Percentiles rank a stretch among this genome's conserved stretches.
These are phyloP conservation scores for Peniophora sp. DNA, from an alignment of 1,284 basidiomycete genomes.

Conservation along the genomic window DNA sequence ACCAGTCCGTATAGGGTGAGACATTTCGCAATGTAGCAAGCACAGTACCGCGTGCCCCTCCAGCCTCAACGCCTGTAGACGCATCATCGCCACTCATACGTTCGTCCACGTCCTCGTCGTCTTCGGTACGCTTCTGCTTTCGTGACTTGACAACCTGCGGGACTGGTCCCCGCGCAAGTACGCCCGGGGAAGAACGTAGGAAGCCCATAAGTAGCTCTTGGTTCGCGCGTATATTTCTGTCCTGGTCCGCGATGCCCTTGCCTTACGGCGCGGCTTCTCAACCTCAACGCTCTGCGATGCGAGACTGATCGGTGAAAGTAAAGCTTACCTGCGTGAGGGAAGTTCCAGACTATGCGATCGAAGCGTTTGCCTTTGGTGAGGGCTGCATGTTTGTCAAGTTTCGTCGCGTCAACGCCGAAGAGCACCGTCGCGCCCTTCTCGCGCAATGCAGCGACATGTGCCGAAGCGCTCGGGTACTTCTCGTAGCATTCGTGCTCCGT, in stretches of 20 bases:
- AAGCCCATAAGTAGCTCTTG: slow-evolving; percentile 86
- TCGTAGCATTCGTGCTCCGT: slow-evolving; percentile 65
- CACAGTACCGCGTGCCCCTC: slow-evolving; percentile 51
- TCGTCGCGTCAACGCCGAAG: slow-evolving; percentile 83
- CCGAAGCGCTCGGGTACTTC: slow-evolving; percentile 80
- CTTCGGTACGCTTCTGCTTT: slow-evolving; percentile 40
- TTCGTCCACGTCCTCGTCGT: slow-evolving; percentile 35
- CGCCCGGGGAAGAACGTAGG: slow-evolving; percentile 62
- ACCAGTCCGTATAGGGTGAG: slow-evolving; percentile 87
- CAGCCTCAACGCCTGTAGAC: slow-evolving; percentile 16
- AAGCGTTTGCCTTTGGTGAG: slow-evolving; percentile 50
- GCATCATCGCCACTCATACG: slow-evolving; percentile 13
- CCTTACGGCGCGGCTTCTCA: slow-evolving; percentile 36
- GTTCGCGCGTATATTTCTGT: slow-evolving; percentile 89
- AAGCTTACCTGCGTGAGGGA: slow-evolving; percentile 87
- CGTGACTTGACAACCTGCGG: slow-evolving; percentile 33
- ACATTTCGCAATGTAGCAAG: slow-evolving; percentile 86
- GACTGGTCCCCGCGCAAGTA: slow-evolving; percentile 54
- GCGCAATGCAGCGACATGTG: slow-evolving; percentile 51
- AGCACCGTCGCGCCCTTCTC: slow-evolving; percentile 63
- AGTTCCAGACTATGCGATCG: slow-evolving; percentile 91
- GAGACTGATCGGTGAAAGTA: not conserved
- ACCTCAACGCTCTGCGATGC: not conserved
- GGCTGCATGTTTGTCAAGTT: slow-evolving; percentile 50
- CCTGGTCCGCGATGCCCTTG: slow-evolving; percentile 90